Conservation (phyloP, 495 filamentous ascomycete genomes). For the Schizothecium vesticola region DNA sequence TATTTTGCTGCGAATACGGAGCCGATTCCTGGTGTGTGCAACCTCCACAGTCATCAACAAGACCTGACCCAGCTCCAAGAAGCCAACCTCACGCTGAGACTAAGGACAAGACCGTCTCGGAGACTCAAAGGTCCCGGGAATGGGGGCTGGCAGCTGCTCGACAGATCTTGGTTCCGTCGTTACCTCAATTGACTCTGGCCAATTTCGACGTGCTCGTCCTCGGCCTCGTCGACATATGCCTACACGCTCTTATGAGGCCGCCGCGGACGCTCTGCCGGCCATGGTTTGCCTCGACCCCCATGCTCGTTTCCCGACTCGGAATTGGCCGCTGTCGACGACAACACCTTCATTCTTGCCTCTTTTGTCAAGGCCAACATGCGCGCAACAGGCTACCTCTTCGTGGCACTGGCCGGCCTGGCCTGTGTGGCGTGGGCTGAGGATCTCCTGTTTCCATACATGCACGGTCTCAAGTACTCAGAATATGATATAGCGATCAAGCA, state of each 20-base stretch:
- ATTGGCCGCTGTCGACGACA: constrained; percentile 5
- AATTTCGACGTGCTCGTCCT: constrained; percentile 10
- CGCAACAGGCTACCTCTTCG: constrained; percentile 1
- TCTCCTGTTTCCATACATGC: constrained; percentile 16
- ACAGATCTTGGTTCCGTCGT: constrained; percentile 5
- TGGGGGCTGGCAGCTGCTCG: constrained; percentile 1
- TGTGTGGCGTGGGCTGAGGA: constrained; percentile 14
- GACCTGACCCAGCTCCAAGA: background rate
- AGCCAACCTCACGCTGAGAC: background rate
- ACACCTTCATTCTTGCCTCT: background rate
- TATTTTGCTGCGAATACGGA: background rate
- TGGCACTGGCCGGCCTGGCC: constrained; percentile 21
- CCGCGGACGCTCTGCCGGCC: background rate
- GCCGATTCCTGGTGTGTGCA: background rate
- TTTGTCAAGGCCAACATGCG: constrained; percentile 15
- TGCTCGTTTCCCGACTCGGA: constrained; percentile 13
- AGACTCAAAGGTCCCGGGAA: background rate
- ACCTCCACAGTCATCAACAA: constrained; percentile 1
- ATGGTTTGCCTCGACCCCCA: constrained; percentile 2
- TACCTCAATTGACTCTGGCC: constrained; percentile 21
- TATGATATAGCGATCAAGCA: constrained; percentile 14
- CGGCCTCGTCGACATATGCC: constrained; percentile 15
- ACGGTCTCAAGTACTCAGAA: constrained; percentile 18
- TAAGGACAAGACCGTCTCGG: constrained; percentile 7
- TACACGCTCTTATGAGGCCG: background rate